Conservation (phyloP, 257 asterid genomes). For the Ballota nigra region DNA sequence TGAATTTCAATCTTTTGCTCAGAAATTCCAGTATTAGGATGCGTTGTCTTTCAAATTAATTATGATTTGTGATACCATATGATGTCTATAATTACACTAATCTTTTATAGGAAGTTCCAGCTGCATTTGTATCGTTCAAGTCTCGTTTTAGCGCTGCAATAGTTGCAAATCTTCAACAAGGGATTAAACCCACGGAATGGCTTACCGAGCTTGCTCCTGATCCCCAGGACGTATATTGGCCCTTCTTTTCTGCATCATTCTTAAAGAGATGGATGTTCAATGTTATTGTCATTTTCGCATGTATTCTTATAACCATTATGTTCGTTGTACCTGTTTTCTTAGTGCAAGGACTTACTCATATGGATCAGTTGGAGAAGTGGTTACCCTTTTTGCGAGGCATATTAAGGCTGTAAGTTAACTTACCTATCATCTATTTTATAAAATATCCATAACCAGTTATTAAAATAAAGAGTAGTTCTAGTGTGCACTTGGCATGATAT, state of each 20-base stretch:
- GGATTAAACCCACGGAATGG: conserved; percentile 88
- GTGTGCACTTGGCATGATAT: too few species aligned
- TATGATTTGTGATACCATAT: conserved; percentile 3
- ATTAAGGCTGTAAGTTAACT: conserved; percentile 58
- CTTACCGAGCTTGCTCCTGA: conserved; percentile 86
- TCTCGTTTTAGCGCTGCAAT: conserved; percentile 75
- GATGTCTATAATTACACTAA: conserved; percentile 17
- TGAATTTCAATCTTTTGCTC: too few species aligned
- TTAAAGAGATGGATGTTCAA: conserved; percentile 69
- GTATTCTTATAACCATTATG: conserved; percentile 51
- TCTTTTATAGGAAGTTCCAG: conserved; percentile 67
- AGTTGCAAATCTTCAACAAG: conserved; percentile 73
- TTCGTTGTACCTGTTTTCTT: conserved; percentile 80
- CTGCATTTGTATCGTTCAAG: conserved; percentile 96
- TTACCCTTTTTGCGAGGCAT: conserved; percentile 75
- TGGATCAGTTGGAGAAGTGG: conserved; percentile 80
- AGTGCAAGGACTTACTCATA: conserved; percentile 94
- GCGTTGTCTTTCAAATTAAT: neutral
- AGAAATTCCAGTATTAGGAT: too few species aligned
- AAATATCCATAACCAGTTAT: conserved; percentile 3
- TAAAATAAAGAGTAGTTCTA: neutral
- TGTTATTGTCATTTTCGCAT: conserved; percentile 55
- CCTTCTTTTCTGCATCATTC: conserved; percentile 91
- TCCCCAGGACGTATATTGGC: conserved; percentile 94
- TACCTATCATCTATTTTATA: neutral